Conservation (phyloP, 768 basidiomycete genomes). For the Leccinellum rugosiceps region DNA sequence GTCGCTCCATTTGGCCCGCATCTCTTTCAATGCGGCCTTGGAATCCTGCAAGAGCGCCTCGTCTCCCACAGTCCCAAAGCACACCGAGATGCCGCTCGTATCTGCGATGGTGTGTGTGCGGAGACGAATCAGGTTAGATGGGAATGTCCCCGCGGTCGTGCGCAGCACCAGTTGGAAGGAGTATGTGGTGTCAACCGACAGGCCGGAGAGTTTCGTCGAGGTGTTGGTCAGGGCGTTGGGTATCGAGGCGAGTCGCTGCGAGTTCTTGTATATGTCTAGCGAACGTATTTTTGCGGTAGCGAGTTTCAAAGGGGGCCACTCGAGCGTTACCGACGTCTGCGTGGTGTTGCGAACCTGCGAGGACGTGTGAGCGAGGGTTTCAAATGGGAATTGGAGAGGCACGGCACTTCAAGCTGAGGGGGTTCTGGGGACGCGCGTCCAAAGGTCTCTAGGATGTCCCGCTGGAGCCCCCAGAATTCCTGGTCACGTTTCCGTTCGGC, state of each 20-base stretch:
- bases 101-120: constrained; percentile 94
- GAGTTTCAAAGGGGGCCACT: constrained; percentile 86
- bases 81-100: constrained; percentile 91
- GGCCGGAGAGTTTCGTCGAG: constrained; percentile 81
- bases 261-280: constrained; percentile 91
- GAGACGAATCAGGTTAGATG: constrained; percentile 78
- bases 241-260: constrained; percentile 82
- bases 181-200: constrained; percentile 82
- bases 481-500: constrained; percentile 82
- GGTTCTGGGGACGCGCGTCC: constrained; percentile 63
- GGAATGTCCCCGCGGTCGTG: constrained; percentile 88
- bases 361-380: neutral
- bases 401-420: constrained; percentile 69
- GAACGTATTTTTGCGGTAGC: constrained; percentile 85
- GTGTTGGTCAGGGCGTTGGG: constrained; percentile 81
- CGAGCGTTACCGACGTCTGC: constrained; percentile 94
- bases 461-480: constrained; percentile 84
- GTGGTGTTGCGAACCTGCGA: constrained; percentile 84
- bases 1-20: constrained; percentile 89
- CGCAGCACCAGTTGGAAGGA: constrained; percentile 92
- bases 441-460: constrained; percentile 72
- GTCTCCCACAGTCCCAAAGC: constrained; percentile 90
- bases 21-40: constrained; percentile 75
- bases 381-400: neutral
- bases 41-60: constrained; percentile 72